Conservation (phyloP, 1,139 yeast species). For the Suhomyces guaymorum region DNA sequence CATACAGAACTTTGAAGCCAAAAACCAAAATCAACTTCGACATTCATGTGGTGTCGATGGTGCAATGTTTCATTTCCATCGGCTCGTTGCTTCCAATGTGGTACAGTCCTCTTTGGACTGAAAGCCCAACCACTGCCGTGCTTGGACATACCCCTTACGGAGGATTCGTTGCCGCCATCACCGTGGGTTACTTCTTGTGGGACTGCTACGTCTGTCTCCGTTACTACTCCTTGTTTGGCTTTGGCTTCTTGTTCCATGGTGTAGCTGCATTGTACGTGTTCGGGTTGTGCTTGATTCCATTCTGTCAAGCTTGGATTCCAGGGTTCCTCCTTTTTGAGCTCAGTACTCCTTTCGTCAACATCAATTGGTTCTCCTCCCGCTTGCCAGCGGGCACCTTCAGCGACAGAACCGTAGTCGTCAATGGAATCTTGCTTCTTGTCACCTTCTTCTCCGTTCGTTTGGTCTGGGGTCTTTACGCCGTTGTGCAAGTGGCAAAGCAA, state of each 20-base stretch:
- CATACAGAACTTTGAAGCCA: conserved; percentile 48
- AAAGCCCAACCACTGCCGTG: conserved; percentile 47
- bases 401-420: conserved; percentile 54
- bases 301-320: conserved; percentile 75
- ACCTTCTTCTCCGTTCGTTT: conserved; percentile 79
- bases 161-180: conserved; percentile 68
- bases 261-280: conserved; percentile 78
- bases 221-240: conserved; percentile 68
- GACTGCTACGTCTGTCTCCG: conserved; percentile 67
- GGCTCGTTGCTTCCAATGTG: conserved; percentile 59
- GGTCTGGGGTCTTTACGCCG: conserved; percentile 85
- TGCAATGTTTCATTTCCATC: conserved; percentile 69
- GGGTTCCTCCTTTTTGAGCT: conserved; percentile 83
- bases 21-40: conserved; percentile 71
- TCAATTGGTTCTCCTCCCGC: conserved; percentile 86
- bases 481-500: conserved; percentile 52
- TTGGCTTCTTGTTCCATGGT: conserved; percentile 86
- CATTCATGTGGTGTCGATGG: conserved; percentile 85
- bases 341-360: conserved; percentile 89
- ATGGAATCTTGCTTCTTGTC: conserved; percentile 68
- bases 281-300: conserved; percentile 50
- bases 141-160: conserved; percentile 73
- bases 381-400: conserved; percentile 62
- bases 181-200: conserved; percentile 92
- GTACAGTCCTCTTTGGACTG: conserved; percentile 46